Evolutionary conservation across 140 eudicot species (phyloP).

Genomic region (Stevia rebaudiana): DNA sequence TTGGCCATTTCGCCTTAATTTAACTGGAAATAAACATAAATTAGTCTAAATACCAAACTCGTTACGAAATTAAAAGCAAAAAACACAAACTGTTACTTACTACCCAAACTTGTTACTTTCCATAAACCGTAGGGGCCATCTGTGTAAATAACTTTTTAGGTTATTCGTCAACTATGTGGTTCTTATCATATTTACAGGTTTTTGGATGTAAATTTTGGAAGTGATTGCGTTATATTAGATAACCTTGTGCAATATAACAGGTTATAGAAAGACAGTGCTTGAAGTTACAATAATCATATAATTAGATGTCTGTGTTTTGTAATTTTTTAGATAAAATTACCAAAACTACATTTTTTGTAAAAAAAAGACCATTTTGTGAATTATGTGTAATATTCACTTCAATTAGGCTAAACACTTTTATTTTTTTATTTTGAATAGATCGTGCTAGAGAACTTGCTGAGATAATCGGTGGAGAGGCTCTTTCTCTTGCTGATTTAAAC

Average conservation of each 20-base stretch:
- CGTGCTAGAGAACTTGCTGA: constrained; percentile 91
- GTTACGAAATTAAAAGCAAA: no score
- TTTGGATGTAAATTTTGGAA: constrained; percentile 9
- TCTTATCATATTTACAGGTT: constrained; percentile 9
- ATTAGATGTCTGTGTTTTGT: neutral
- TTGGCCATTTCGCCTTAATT: no score
- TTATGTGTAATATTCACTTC: neutral
- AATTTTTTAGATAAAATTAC: neutral
- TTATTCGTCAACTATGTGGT: constrained; percentile 4
- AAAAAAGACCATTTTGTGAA: neutral
- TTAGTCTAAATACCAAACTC: no score
- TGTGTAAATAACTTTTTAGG: no score
- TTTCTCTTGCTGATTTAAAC: constrained; percentile 64
- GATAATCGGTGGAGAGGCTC: constrained; percentile 71
- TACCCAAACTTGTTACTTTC: no score
- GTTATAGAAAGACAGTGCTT: neutral
- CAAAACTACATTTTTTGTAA: neutral
- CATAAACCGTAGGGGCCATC: no score
- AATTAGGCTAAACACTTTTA: neutral
- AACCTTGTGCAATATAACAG: neutral
- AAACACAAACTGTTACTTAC: no score
- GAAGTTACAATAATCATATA: neutral
- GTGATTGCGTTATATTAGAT: neutral
- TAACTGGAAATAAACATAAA: no score
- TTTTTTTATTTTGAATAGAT: constrained; percentile 34